phyloP scores from a whole-genome alignment of 768 basidiomycete genomes.

The Cystobasidium onofrii region DNA sequence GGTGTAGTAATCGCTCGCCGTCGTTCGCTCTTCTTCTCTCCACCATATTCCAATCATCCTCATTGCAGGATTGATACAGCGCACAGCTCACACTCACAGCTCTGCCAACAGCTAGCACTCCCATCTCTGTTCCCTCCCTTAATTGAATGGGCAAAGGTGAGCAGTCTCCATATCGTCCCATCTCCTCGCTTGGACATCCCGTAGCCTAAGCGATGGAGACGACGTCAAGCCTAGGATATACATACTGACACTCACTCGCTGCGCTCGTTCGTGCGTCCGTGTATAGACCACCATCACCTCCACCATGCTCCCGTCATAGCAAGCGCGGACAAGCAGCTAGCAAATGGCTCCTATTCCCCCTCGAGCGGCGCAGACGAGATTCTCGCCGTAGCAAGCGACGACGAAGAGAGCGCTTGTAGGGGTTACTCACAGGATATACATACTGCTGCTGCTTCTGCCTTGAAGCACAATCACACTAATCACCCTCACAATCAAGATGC shows the following conservation, averaged over 20 bases:
- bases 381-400: not conserved
- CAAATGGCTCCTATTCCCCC: not conserved
- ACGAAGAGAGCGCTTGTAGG: conserved; percentile 4
- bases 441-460: not conserved
- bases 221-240: too few relatives aligned
- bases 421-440: not conserved
- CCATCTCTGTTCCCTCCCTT: not conserved
- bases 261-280: not conserved
- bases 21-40: not conserved
- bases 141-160: conserved; percentile 11
- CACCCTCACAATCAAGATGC: too few relatives aligned
- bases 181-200: too few relatives aligned
- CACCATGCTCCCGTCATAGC: conserved; percentile 16
- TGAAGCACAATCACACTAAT: not conserved
- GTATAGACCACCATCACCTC: not conserved
- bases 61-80: not conserved
- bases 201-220: too few relatives aligned
- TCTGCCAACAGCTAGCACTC: not conserved
- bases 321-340: conserved; percentile 7
- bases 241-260: not conserved
- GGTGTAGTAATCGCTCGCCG: not conserved
- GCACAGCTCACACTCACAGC: not conserved
- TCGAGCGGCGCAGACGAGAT: not conserved
- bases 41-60: too few relatives aligned
- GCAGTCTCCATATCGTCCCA: not conserved